Conservation (phyloP, 257 asterid genomes). For the Plectranthus barbatus region DNA sequence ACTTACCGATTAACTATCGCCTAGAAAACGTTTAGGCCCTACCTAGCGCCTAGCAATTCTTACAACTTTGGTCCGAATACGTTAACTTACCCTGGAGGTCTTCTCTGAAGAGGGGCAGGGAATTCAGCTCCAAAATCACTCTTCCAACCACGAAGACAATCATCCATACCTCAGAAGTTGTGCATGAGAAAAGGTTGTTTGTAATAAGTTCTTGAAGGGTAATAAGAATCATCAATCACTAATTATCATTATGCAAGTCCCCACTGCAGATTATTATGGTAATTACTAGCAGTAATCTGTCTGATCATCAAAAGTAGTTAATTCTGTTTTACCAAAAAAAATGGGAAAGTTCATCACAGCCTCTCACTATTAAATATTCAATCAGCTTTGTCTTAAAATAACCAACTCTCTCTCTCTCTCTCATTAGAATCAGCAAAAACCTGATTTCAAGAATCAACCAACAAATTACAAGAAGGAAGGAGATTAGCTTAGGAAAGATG, state of each 20-base stretch:
- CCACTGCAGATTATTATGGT: neutral
- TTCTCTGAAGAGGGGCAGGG: conserved; percentile 35
- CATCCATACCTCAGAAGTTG: conserved; percentile 37
- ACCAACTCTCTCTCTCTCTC: too few species aligned
- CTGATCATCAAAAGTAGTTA: neutral
- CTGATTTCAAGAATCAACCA: neutral
- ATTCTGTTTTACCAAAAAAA: neutral
- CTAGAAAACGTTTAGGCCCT: too few species aligned
- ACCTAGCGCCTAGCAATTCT: too few species aligned
- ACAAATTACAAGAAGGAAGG: too few species aligned
- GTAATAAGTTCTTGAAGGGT: neutral
- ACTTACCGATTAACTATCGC: too few species aligned
- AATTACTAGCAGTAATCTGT: neutral
- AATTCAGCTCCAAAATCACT: conserved; percentile 37
- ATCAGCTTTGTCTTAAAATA: neutral
- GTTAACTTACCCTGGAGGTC: conserved; percentile 41
- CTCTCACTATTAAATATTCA: neutral
- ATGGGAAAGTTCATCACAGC: neutral
- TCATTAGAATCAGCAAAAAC: too few species aligned
- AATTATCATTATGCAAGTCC: neutral
- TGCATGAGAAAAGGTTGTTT: neutral
- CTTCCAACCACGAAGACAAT: conserved; percentile 55
- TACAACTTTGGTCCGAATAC: too few species aligned
- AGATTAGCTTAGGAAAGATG: neutral
- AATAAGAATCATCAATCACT: neutral